A percentile compares a stretch with the other conserved stretches of the same genome.
Conservation (phyloP, 2,329 filamentous ascomycete species). For the Grosmannia clavigera region DNA sequence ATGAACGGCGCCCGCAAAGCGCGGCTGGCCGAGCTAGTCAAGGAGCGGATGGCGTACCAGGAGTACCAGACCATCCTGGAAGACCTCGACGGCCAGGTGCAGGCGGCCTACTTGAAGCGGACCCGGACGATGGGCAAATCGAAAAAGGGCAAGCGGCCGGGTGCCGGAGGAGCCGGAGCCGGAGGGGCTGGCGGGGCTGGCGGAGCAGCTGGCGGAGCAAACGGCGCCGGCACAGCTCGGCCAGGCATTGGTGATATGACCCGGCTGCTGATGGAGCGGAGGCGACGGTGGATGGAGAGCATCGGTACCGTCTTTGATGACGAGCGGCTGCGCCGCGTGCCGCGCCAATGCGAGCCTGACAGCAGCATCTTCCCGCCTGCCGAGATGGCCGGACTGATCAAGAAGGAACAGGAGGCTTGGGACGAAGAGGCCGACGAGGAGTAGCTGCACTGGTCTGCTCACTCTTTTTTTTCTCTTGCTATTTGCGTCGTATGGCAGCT, state of each 20-base stretch:
- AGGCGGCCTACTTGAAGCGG: constrained; percentile 89
- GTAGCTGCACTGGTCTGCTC: constrained; percentile 6
- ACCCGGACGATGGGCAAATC: constrained; percentile 92
- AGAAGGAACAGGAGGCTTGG: constrained; percentile 68
- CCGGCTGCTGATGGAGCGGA: constrained; percentile 81
- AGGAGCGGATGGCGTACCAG: constrained; percentile 89
- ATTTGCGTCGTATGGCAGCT: neutral
- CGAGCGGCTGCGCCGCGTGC: constrained; percentile 62
- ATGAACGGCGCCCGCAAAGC: constrained; percentile 86
- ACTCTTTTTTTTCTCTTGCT: neutral
- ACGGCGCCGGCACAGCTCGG: constrained; percentile 49
- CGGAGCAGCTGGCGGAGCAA: constrained; percentile 1
- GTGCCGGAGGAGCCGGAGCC: constrained; percentile 43
- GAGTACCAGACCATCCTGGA: constrained; percentile 96
- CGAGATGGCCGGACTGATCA: constrained; percentile 61
- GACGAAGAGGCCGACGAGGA: constrained; percentile 65
- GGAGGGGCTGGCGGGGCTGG: constrained; percentile 29
- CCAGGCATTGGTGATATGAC: constrained; percentile 84
- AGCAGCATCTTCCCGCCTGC: constrained; percentile 62
- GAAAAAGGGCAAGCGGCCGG: constrained; percentile 54
- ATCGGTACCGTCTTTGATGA: constrained; percentile 86
- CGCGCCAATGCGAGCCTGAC: constrained; percentile 48
- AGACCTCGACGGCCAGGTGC: constrained; percentile 88
- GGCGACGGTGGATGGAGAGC: constrained; percentile 77
- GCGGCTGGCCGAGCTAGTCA: constrained; percentile 72